phyloP scores from a whole-genome alignment of 306 rosid genomes.

The Glycine tomentella region DNA sequence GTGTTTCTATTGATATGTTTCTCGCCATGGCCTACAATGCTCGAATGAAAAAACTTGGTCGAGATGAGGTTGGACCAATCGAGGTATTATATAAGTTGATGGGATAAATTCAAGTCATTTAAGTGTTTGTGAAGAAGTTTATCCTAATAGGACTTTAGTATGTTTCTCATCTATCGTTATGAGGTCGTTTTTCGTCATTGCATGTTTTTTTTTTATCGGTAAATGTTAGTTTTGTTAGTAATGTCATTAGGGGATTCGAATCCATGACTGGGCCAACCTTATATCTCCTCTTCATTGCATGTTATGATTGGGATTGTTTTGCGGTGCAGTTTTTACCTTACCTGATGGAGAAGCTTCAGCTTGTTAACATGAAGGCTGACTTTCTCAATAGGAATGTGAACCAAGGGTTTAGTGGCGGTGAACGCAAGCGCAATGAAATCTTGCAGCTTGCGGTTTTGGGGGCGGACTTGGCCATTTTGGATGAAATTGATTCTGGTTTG shows the following conservation, averaged over 20 bases:
- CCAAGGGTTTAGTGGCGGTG: conserved; percentile 98
- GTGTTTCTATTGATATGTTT: conserved; percentile 87
- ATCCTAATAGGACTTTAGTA: not conserved
- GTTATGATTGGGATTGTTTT: conserved; percentile 36
- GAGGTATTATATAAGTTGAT: conserved; percentile 56
- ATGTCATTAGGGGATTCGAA: too few species aligned
- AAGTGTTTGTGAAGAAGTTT: not conserved
- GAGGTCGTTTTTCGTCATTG: too few species aligned
- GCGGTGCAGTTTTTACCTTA: conserved; percentile 77
- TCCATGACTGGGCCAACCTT: too few species aligned
- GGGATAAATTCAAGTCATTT: not conserved
- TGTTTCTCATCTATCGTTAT: not conserved
- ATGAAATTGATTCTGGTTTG: conserved; percentile 98
- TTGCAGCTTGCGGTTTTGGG: conserved; percentile 95
- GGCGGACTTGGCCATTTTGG: conserved; percentile 91
- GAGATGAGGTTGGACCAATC: conserved; percentile 85
- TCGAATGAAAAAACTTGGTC: conserved; percentile 74
- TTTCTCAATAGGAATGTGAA: conserved; percentile 95
- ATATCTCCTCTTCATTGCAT: not conserved
- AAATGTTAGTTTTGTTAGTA: too few species aligned
- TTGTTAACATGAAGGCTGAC: conserved; percentile 91
- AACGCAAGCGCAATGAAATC: conserved; percentile 90
- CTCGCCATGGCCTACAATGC: conserved; percentile 95
- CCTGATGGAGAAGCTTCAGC: conserved; percentile 77
- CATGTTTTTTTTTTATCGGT: too few species aligned